phyloP scores from a whole-genome alignment of 1,139 yeast genomes.

The Yamadazyma songkhlaensis region DNA sequence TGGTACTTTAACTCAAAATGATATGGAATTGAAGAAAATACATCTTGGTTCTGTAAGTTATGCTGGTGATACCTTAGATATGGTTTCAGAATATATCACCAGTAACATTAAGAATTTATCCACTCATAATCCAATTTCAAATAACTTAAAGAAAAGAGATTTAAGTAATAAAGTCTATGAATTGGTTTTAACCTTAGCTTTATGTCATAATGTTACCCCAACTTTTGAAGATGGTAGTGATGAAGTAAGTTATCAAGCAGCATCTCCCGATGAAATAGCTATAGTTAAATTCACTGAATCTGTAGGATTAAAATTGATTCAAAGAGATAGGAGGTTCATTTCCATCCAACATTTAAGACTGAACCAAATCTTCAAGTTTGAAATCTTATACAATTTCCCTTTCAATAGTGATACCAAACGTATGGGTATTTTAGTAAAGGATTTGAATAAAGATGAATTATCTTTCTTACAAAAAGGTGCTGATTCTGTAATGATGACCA shows the following conservation, averaged over 20 bases:
- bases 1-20: conserved; percentile 96
- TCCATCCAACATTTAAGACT: conserved; percentile 64
- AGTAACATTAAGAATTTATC: conserved; percentile 20
- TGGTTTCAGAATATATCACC: conserved; percentile 68
- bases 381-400: conserved; percentile 82
- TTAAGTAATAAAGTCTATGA: conserved; percentile 76
- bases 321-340: conserved; percentile 78
- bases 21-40: conserved; percentile 92
- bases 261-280: conserved; percentile 98
- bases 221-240: conserved; percentile 22
- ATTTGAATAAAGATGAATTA: conserved; percentile 58
- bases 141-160: conserved; percentile 45
- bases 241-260: conserved; percentile 80
- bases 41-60: conserved; percentile 92
- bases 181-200: conserved; percentile 73
- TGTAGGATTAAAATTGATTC: conserved; percentile 76
- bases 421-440: conserved; percentile 87
- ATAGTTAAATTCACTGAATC: conserved; percentile 88
- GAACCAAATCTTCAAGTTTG: conserved; percentile 52
- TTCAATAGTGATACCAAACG: conserved; percentile 93
- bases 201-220: conserved; percentile 90
- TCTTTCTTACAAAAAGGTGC: conserved; percentile 96
- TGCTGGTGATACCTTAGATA: conserved; percentile 89
- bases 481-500: conserved; percentile 87
- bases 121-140: conserved; percentile 10